Percentiles rank a stretch among this genome's conserved stretches.
Evolutionary conservation across 805 yeast genomes (phyloP).

Genomic region (Saccharomyces kudriavzevii): DNA sequence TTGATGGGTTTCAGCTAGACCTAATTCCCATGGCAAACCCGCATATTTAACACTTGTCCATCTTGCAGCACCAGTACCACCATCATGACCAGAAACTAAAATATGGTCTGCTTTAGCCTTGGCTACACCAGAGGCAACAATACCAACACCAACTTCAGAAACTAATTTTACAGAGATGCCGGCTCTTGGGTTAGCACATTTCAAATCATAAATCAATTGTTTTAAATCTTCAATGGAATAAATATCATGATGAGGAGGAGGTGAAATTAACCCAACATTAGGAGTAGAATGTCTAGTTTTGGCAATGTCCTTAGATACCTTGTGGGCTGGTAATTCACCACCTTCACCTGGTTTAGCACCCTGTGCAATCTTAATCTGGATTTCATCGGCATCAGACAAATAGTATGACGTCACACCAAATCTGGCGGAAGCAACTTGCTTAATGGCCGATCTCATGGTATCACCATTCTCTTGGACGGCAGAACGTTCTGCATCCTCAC

Average conservation of each 20-base stretch:
- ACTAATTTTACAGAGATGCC: conserved; percentile 94
- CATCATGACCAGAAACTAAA: conserved; percentile 94
- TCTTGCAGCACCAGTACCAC: conserved; percentile 99
- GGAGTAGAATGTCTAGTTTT: conserved; percentile 94
- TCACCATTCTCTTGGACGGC: conserved; percentile 77
- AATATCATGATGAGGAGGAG: conserved; percentile 98
- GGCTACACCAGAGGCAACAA: conserved; percentile 98
- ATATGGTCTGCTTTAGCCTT: conserved; percentile 97
- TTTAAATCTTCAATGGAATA: conserved; percentile 96
- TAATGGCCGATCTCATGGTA: conserved; percentile 97
- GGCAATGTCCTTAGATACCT: conserved; percentile 81
- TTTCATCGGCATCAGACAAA: conserved; percentile 91
- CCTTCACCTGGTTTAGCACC: conserved; percentile 99
- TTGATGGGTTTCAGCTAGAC: conserved; percentile 96
- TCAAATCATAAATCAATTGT: conserved; percentile 91
- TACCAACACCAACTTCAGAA: conserved; percentile 98
- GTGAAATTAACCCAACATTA: conserved; percentile 93
- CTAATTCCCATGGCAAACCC: conserved; percentile 98
- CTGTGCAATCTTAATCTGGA: conserved; percentile 97
- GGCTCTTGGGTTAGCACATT: conserved; percentile 95
- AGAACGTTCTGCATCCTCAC: conserved; percentile 93
- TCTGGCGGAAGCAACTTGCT: conserved; percentile 96
- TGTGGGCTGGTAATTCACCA: conserved; percentile 95
- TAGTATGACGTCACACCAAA: conserved; percentile 96
- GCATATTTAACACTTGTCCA: conserved; percentile 96